These are phyloP conservation scores for Xerocomus spinulosus DNA, from an alignment of 768 basidiomycete species.

Conservation along the genomic window DNA sequence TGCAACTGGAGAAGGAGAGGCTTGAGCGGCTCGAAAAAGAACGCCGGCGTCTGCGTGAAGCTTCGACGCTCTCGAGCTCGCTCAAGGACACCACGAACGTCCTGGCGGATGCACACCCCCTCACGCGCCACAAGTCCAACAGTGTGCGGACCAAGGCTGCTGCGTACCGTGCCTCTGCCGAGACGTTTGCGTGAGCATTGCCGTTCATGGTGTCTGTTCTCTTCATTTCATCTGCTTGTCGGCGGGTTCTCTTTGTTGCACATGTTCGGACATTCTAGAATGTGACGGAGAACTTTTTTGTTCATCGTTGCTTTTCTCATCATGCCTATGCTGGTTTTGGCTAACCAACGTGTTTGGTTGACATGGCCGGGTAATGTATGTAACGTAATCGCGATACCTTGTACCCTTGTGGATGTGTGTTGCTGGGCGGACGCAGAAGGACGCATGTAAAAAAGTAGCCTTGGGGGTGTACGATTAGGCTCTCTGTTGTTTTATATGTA, in stretches of 20 bases:
- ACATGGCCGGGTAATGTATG: constrained; percentile 11
- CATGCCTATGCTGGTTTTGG: constrained; percentile 6
- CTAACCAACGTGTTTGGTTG: constrained; percentile 3
- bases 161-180: constrained; percentile 8
- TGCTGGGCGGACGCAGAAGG: neutral
- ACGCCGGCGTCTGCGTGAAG: constrained; percentile 26
- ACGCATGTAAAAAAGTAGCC: constrained; percentile 4
- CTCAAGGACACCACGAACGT: constrained; percentile 30
- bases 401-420: constrained; percentile 4
- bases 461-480: constrained; percentile 11
- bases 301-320: neutral
- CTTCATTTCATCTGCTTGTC: neutral
- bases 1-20: constrained; percentile 47
- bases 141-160: constrained; percentile 11
- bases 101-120: constrained; percentile 13
- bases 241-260: neutral
- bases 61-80: constrained; percentile 12
- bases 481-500: constrained; percentile 14
- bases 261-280: neutral
- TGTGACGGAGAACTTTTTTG: neutral
- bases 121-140: constrained; percentile 18
- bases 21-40: constrained; percentile 32
- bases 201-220: neutral
- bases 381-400: constrained; percentile 24
- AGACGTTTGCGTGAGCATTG: constrained; percentile 13